Evolutionary conservation across 257 asterid species (phyloP).

Genomic region (Prunella vulgaris): DNA sequence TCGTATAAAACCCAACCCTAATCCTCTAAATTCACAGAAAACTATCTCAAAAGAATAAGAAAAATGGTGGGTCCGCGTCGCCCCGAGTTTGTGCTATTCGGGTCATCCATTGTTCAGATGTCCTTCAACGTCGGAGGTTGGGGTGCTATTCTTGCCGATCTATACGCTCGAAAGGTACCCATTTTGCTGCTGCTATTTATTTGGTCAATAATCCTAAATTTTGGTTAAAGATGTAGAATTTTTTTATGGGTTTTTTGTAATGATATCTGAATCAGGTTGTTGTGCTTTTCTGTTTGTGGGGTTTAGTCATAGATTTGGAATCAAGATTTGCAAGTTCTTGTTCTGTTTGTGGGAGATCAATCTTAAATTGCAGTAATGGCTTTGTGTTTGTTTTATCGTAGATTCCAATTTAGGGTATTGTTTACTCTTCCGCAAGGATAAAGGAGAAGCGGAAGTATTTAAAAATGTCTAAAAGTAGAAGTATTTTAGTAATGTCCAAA

Average conservation of each 20-base stretch:
- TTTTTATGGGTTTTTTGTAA: background rate
- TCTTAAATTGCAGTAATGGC: background rate
- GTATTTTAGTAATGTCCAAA: background rate
- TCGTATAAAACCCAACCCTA: slow-evolving; percentile 1
- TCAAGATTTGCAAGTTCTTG: no score
- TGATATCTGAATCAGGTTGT: background rate
- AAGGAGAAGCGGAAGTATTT: background rate
- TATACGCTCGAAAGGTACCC: slow-evolving; percentile 70
- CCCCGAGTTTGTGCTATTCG: slow-evolving; percentile 72
- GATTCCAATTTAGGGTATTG: background rate
- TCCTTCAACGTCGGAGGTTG: slow-evolving; percentile 61
- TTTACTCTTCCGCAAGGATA: background rate
- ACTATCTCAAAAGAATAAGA: slow-evolving; percentile 3
- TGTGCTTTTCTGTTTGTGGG: background rate
- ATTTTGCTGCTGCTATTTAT: background rate
- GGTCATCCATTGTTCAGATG: slow-evolving; percentile 79
- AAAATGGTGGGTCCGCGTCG: slow-evolving; percentile 71
- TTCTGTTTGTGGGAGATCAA: background rate
- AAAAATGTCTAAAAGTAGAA: background rate
- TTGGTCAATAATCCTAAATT: no score
- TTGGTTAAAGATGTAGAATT: no score
- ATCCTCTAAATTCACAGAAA: background rate
- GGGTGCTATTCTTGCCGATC: slow-evolving; percentile 74
- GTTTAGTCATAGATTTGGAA: background rate
- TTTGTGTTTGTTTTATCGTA: background rate